A percentile compares a stretch with the other conserved stretches of the same genome.
Evolutionary conservation across 805 yeast species (phyloP).

Genomic region (Metschnikowia kofuensis): DNA sequence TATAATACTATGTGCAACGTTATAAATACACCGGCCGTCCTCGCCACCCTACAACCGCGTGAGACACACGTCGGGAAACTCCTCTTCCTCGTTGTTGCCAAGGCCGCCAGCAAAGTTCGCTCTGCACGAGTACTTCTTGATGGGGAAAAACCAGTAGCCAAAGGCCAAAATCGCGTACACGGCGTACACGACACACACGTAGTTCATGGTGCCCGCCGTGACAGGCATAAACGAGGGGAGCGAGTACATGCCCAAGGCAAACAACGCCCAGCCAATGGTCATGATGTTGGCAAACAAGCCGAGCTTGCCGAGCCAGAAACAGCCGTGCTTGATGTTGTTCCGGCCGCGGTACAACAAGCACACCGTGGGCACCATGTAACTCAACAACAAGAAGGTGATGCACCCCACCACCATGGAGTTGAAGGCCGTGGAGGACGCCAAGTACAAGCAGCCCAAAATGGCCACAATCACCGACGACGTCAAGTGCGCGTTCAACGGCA

Average conservation of each 20-base stretch:
- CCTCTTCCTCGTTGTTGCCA: conserved; percentile 38
- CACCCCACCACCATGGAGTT: conserved; percentile 39
- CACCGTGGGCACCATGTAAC: conserved; percentile 35
- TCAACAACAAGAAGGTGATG: conserved; percentile 36
- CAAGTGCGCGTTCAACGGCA: conserved; percentile 40
- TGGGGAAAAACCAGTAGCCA: conserved; percentile 44
- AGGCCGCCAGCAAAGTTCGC: conserved; percentile 42
- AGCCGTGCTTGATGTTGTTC: conserved; percentile 37
- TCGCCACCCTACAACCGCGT: conserved; percentile 8
- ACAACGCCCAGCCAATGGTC: conserved; percentile 33
- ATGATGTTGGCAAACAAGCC: conserved; percentile 34
- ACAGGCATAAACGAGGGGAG: conserved; percentile 35
- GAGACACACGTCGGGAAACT: conserved; percentile 43
- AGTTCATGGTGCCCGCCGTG: conserved; percentile 27
- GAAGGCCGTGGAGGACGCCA: conserved; percentile 39
- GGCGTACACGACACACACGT: conserved; percentile 26
- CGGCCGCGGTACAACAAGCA: conserved; percentile 37
- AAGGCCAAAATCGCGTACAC: conserved; percentile 33
- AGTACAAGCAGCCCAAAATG: conserved; percentile 35
- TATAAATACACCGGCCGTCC: too few relatives aligned
- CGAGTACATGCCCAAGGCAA: conserved; percentile 38
- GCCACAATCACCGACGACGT: conserved; percentile 34
- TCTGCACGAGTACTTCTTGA: conserved; percentile 35
- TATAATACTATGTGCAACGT: not conserved
- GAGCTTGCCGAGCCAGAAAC: conserved; percentile 40